Evolutionary conservation across 805 yeast species (phyloP), one percentile per base, ranked within the genome.

Genomic region (Cephaloascus fragrans): DNA sequence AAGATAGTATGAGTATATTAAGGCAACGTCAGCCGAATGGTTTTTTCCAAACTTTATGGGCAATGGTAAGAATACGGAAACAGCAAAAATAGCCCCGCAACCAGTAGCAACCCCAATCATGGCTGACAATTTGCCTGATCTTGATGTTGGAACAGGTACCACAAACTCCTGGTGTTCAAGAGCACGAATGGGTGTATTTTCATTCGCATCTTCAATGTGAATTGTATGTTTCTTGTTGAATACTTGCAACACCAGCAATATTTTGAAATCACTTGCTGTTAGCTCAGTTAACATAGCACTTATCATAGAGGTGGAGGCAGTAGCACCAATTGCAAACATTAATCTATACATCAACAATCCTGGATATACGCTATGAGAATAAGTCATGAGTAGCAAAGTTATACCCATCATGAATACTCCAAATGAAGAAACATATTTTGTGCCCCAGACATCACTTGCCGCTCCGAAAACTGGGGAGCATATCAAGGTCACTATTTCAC

Each of bases 11-110:
- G 86, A 57, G 14, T 52, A 46, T 44, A 64, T 63, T 39, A 80
- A 51, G 1, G 78, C 71, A 4, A 48, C 54, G 15, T 56, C 59
- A 5, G 71, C 69, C 15, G 76, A 69, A 37, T 57, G 61, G 9
- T 49, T 44, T 16, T 57, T 49, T 10, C 70, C 72, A 41, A 75
- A 60, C 42, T 55, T 61, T 1, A 73, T 67, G 0, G 87, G 86
- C 17, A 81, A 55, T 12, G 85, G 71, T 17, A 81, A 54, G 33
- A 76, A 67, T 32, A 68, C 55, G 1, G 71, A 50, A 1, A 79
- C 85, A 0, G 85, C 68, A 43, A 77, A 71, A 1, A 81, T 67
- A 2, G 87, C 88, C 37, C 88, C 88, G 15, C 75, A 50, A 0
- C 87, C 87, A 15, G 83, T 67, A 37, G 71, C 60, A 14, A 77